Evolutionary conservation across 2,329 filamentous ascomycete species (phyloP).

Genomic region (Scolecobasidium constrictum): DNA sequence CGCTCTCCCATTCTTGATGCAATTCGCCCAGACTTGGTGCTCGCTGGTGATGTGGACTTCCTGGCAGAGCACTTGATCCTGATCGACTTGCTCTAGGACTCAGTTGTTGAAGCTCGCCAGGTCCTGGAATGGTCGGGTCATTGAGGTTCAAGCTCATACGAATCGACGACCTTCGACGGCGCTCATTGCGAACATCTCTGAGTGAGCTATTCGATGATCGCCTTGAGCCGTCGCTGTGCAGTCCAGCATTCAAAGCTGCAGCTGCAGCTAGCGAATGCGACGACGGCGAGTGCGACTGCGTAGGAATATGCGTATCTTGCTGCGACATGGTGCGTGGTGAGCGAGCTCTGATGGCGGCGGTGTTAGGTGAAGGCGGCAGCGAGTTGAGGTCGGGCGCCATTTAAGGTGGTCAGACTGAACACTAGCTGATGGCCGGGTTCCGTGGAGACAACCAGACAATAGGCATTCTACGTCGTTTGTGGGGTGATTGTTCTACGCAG

Average conservation of each 20-base stretch:
- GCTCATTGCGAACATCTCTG: conserved; percentile 21
- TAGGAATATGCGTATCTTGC: background rate
- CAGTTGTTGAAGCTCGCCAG: conserved; percentile 54
- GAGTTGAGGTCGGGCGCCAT: conserved; percentile 8
- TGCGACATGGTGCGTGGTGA: conserved; percentile 4
- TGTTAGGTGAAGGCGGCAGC: conserved; percentile 2
- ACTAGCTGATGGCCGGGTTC: background rate
- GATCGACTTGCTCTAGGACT: conserved; percentile 21
- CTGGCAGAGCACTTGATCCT: conserved; percentile 1
- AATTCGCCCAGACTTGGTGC: conserved; percentile 65
- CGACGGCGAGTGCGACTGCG: conserved; percentile 43
- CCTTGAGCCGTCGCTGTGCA: conserved; percentile 51
- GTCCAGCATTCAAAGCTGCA: conserved; percentile 66
- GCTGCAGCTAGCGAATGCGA: conserved; percentile 65
- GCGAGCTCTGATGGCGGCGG: background rate
- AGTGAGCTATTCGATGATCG: conserved; percentile 42
- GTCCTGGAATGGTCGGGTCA: conserved; percentile 55
- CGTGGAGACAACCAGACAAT: background rate
- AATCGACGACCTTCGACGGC: conserved; percentile 55
- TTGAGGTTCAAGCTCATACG: conserved; percentile 66
- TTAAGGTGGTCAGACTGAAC: background rate
- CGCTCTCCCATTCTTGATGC: conserved; percentile 68
- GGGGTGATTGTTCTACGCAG: too few relatives aligned
- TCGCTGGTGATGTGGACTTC: conserved; percentile 44
- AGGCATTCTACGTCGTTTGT: background rate